Base-by-base conservation (phyloP, 305 asterid species). In the Rubia balearica region DNA sequence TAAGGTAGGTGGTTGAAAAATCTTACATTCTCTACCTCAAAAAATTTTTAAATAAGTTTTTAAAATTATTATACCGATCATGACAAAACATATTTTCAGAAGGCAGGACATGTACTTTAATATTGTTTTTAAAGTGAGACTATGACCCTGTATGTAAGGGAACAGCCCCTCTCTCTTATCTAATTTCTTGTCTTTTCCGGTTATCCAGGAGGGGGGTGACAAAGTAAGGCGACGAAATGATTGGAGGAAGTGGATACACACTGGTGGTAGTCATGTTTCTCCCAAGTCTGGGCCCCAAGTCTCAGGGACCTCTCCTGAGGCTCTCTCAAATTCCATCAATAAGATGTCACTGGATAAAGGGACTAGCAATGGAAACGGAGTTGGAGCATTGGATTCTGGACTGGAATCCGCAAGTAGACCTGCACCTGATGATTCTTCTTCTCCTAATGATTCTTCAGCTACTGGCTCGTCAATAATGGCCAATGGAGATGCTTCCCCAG, bases 211-310 rank as follows among this genome's bases (percentile, higher is more conserved):
- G 42, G 69, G 74, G 30, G 96, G 85, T 60, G 90, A 86, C 81
- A 87, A 81, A 81, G 65, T 90, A 77, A 84, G 97, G 83, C 80
- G 87, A 61, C 91, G 85, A 40, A 69, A 86, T 5, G 90, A 85
- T 36, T 88, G 97, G 97, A 78, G 38, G 75, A 88, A 77, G 73
- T 90, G 89, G 88, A 51, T 80, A 41, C 76, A 40, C 17, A 64
- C 71, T 8, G 64, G 68, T 12, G 8, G 85, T 81, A 70, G 68
- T 61, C 53, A 73, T 60, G 55, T 33, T 65, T 67, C 68, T 30
- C 61, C 78, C 68, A 86, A 82, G 70, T 67, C 83, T 57, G 75
- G 73, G 66, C 70, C 77, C 17, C 77, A 69, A 22, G 7, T 78
- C 19, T 45, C 76, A 22, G 73, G 61, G 67, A 65, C 66, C 27